Base-by-base conservation (phyloP, 306 rosid species). In the Hippophae tibetana region DNA sequence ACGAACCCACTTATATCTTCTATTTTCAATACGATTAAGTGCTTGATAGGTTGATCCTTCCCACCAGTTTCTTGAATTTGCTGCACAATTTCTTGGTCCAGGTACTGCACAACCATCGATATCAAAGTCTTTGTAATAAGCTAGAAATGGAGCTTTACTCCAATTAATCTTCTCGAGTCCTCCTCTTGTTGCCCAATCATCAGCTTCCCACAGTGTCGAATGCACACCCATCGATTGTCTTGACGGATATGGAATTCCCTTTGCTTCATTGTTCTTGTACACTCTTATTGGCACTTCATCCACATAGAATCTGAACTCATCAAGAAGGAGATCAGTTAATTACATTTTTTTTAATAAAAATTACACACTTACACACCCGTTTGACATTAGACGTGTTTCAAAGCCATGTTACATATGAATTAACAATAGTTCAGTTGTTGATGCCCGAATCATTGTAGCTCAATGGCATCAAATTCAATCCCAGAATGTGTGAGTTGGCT, bases 181-280 rank as follows among this genome's bases (percentile, higher is more conserved):
- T 7, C 97, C 97, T 65, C 97, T 85, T 3, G 97, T 90, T 8
- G 97, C 97, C 97, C 97, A 90, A 13, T 90, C 71, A 63, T 87
- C 96, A 9, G 96, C 97, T 69, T 87, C 97, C 97, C 97, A 90
- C 42, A 90, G 14, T 6, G 97, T 87, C 0, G 97, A 87, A 47
- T 72, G 87, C 54, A 90, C 81, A 43, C 94, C 96, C 97, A 90
- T 87, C 0, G 97, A 80, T 25, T 90, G 97, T 53, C 56, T 41
- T 61, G 41, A 81, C 4, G 94, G 97, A 79, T 60, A 90, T 23
- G 94, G 89, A 3, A 87, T 56, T 27, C 96, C 89, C 58, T 18
- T 85, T 0, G 73, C 89, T 71, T 87, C 96, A 8, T 85, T 81
- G 75, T 90, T 85, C 78, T 90, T 90, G 87, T 85, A 85, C 12